Base-by-base conservation (phyloP, 768 basidiomycete species). In the Suillus subaureus region DNA sequence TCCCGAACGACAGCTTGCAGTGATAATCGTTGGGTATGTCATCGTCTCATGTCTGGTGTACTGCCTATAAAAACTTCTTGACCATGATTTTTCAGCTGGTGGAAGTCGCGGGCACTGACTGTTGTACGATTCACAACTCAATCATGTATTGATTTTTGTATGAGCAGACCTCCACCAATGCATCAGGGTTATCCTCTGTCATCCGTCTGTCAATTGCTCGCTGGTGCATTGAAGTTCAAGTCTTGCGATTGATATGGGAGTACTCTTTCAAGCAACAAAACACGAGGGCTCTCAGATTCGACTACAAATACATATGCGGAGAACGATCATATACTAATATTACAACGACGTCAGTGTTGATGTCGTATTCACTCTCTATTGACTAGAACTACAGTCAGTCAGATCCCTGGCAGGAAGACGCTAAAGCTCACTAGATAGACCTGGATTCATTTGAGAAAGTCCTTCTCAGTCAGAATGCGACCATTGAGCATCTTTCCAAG, bases 81-180 rank as follows among this genome's bases (percentile, higher is more conserved):
- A 68, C 15, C 37, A 23, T 15, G 13, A 1, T 39, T 6, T 57
- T 61, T 71, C n/a, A 98, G 95, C 80, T 98, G 75, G 96, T 94
- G 21, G 96, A 97, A 75, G 87, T 91, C 23, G 95, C 95, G 21
- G 96, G 96, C 18, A 93, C 92, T 3, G 96, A 95, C 3, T 97
- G 93, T 76, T 35, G 98, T 98, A 68, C 84, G 9, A 35, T 7
- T 35, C 6, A 35, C 9, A 11, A 87, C 88, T 33, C 89, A 90
- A 2, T 77, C 82, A 88, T 47, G 78, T 83, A 70, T 76, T 79
- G 47, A 83, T 90, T 61, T 91, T 11, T 35, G 35, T 40, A 40
- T 40, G 40, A 40, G 5, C 15, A 15, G 40, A 40, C 40, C 40
- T 40, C 40, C 40, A 42, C 16, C 8, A 4, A 43, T 54, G 52